Conservation (phyloP, 192 early-diverging fungal species). For the Martensiomyces pterosporus region DNA sequence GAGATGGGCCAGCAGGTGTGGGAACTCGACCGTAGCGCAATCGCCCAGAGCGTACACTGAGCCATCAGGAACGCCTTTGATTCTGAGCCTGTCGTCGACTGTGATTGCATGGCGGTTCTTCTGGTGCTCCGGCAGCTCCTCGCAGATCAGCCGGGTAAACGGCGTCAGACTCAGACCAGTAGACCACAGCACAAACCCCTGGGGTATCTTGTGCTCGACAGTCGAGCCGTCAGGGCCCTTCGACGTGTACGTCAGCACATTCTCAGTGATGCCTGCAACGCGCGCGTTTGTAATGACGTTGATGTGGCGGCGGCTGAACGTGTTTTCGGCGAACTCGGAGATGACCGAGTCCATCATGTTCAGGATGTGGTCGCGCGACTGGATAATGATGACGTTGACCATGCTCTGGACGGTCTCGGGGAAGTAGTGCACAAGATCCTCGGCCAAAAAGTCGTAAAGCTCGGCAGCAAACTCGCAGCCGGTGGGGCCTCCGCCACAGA, state of each 20-base stretch:
- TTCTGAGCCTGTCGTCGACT: conserved; percentile 67
- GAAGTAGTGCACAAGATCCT: conserved; percentile 73
- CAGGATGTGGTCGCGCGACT: conserved; percentile 76
- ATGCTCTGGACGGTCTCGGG: conserved; percentile 64
- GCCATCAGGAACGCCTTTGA: conserved; percentile 61
- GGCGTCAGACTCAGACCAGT: conserved; percentile 68
- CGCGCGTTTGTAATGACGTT: conserved; percentile 64
- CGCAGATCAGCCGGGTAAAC: conserved; percentile 50
- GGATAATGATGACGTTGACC: conserved; percentile 71
- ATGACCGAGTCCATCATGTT: conserved; percentile 71
- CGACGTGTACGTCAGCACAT: conserved; percentile 51
- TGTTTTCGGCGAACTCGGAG: conserved; percentile 66
- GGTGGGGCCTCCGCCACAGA: conserved; percentile 87
- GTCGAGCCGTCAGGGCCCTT: conserved; percentile 35
- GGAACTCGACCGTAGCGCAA: conserved; percentile 76
- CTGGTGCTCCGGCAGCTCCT: conserved; percentile 39
- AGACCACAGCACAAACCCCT: conserved; percentile 72
- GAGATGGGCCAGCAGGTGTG: conserved; percentile 41
- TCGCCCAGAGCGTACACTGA: conserved; percentile 82
- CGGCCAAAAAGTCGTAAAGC: conserved; percentile 76
- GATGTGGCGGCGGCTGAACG: conserved; percentile 75
- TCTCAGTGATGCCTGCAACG: conserved; percentile 58
- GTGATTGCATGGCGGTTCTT: conserved; percentile 53
- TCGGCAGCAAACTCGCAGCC: conserved; percentile 73
- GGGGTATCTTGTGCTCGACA: conserved; percentile 48